Conservation (phyloP, 2,329 filamentous ascomycete genomes). For the Penicillium paneum region DNA sequence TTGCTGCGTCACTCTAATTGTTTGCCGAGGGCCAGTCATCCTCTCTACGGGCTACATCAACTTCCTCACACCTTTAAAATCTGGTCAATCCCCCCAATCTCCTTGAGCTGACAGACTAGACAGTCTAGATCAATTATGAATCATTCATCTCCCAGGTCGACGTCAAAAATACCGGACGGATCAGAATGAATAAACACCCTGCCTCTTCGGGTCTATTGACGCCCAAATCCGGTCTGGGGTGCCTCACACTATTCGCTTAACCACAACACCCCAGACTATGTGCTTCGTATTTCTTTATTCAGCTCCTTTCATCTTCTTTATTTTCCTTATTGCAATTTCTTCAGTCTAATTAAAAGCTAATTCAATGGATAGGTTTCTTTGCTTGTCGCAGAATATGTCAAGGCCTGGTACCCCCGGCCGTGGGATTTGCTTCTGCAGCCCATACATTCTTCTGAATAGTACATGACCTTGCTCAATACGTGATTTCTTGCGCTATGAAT, state of each 20-base stretch:
- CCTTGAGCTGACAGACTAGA: too few species aligned
- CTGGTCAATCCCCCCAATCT: not conserved
- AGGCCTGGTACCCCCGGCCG: not conserved
- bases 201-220: slow-evolving; percentile 23
- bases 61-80: not conserved
- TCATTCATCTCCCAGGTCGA: not conserved
- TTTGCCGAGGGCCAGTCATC: not conserved
- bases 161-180: not conserved
- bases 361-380: slow-evolving; percentile 6
- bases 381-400: slow-evolving; percentile 1
- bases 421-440: slow-evolving; percentile 7
- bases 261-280: not conserved
- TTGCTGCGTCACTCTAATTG: not conserved
- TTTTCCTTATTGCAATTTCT: not conserved
- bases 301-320: not conserved
- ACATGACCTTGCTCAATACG: not conserved
- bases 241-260: slow-evolving; percentile 5
- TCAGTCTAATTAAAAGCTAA: not conserved
- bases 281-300: slow-evolving; percentile 1
- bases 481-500: slow-evolving; percentile 5
- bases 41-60: not conserved
- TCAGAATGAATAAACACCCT: slow-evolving; percentile 7
- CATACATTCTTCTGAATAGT: slow-evolving; percentile 5
- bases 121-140: not conserved
- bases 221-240: slow-evolving; percentile 18